A percentile compares a stretch with the other conserved stretches of the same genome.
Evolutionary conservation across 2,329 filamentous ascomycete genomes (phyloP).

Genomic region (Colletotrichum eleusines): DNA sequence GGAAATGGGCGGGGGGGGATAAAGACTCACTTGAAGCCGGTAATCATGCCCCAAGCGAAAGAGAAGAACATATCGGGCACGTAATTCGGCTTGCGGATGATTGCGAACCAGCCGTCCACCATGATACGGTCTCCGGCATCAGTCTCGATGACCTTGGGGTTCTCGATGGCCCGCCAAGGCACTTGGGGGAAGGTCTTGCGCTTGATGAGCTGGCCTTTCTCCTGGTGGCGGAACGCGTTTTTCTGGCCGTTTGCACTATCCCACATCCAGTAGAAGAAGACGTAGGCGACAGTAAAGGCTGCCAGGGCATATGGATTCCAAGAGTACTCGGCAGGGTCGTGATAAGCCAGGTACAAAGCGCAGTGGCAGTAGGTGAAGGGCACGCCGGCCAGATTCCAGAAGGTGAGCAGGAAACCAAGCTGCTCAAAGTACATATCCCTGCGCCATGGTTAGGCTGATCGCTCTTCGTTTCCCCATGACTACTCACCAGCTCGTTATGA

Average conservation of each 20-base stretch:
- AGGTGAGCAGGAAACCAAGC: constrained; percentile 90
- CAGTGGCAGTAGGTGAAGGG: constrained; percentile 87
- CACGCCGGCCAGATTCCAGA: constrained; percentile 88
- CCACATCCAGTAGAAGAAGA: constrained; percentile 87
- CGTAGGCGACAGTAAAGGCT: constrained; percentile 61
- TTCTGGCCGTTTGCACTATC: constrained; percentile 87
- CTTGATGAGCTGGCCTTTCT: constrained; percentile 72
- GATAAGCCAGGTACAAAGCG: constrained; percentile 83
- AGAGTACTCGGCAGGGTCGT: constrained; percentile 75
- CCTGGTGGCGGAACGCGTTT: constrained; percentile 81
- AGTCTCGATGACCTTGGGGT: constrained; percentile 78
- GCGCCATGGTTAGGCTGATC: too few relatives aligned
- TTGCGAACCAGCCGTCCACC: constrained; percentile 66
- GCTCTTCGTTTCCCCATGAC: too few relatives aligned
- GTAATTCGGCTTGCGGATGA: constrained; percentile 73
- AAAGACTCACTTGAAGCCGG: constrained; percentile 58
- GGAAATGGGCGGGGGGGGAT: too few relatives aligned
- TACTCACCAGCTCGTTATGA: constrained; percentile 72
- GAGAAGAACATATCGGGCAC: constrained; percentile 63
- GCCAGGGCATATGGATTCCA: constrained; percentile 74
- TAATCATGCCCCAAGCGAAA: constrained; percentile 64
- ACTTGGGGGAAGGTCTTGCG: constrained; percentile 84
- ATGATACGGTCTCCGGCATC: constrained; percentile 53
- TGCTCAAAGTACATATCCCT: constrained; percentile 89
- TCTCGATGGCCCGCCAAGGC: constrained; percentile 80